Evolutionary conservation across 202 grass and related monocot species (phyloP), one percentile per base, ranked within the genome.

Genomic region (Cymbopogon flexuosus): DNA sequence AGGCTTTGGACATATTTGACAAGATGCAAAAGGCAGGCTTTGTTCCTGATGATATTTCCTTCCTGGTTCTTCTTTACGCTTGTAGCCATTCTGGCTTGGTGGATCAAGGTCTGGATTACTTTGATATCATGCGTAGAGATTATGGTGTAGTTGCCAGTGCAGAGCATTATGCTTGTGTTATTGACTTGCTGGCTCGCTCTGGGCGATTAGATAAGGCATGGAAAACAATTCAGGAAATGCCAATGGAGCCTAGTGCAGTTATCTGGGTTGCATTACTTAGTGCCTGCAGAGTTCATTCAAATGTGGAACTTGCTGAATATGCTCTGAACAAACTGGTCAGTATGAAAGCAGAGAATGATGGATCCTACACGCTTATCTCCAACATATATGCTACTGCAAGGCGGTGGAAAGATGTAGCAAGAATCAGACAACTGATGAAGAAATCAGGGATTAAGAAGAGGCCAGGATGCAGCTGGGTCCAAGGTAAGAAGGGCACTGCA

Each of bases 41-140:
- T 47, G 51, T 72, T 83, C 90, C 90, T 80, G 90, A 97, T 74
- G 90, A 86, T 36, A 85, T 97, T 79, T 82, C 90, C 64, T 97
- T 97, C 58, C 88, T 97, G 80, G 93, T 93, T 62, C 80, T 93
- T 73, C 88, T 93, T 2, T 97, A 97, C 19, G 93, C 93, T 36
- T 97, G 93, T 68, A 93, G 88, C 70, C 93, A 97, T 89, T 90
- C 90, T 74, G 90, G 90, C 21, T 87, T 97, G 90, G 81, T 93
- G 37, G 93, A 93, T 78, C 64, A 66, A 70, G 93, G 93, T 33
- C 70, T 93, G 56, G 77, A 83, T 13, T 93, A 85, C 77, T 97
- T 97, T 77, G 80, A 97, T 46, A 89, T 49, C 68, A 91, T 93
- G 88, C 60, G 46, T 60, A 84, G 79, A 45, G 72, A 78, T 45